phyloP scores from a whole-genome alignment of 148 eudicot genomes.

The Oxyria digyna region DNA sequence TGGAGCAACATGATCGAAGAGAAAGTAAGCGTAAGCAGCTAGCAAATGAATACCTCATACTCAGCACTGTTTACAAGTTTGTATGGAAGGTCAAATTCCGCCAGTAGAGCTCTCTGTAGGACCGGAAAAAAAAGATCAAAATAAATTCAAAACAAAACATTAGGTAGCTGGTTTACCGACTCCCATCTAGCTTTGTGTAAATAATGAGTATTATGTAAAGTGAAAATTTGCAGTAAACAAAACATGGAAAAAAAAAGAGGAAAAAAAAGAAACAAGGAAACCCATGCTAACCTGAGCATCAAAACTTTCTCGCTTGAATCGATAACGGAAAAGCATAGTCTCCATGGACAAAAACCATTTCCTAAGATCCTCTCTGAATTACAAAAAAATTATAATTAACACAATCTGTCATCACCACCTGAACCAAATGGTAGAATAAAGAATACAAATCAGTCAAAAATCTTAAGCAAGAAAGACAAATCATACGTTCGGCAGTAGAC shows the following conservation, averaged over 20 bases:
- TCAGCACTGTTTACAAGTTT: conserved; percentile 54
- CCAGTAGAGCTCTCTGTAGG: conserved; percentile 43
- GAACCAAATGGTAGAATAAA: background rate
- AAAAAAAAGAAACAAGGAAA: background rate
- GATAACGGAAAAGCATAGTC: conserved; percentile 62
- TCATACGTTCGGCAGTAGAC: conserved; percentile 86
- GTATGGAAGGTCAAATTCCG: conserved; percentile 66
- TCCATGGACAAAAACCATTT: conserved; percentile 95
- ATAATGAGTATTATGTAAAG: too few species aligned
- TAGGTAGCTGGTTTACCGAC: too few species aligned
- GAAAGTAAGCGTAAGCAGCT: background rate
- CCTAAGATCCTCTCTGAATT: conserved; percentile 63
- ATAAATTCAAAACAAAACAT: background rate
- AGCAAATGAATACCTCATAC: conserved; percentile 42
- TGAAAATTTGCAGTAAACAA: too few species aligned
- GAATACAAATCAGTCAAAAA: background rate
- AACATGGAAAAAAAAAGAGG: background rate
- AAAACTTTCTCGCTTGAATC: conserved; percentile 38
- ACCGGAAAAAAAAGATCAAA: background rate
- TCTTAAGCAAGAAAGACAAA: conserved; percentile 47
- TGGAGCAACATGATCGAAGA: background rate
- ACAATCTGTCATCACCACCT: conserved; percentile 5
- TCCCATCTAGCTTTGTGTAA: too few species aligned
- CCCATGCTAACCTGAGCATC: conserved; percentile 50
- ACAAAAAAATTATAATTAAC: background rate